Evolutionary conservation across 257 asterid species (phyloP).

Genomic region (Scutellaria galericulata): DNA sequence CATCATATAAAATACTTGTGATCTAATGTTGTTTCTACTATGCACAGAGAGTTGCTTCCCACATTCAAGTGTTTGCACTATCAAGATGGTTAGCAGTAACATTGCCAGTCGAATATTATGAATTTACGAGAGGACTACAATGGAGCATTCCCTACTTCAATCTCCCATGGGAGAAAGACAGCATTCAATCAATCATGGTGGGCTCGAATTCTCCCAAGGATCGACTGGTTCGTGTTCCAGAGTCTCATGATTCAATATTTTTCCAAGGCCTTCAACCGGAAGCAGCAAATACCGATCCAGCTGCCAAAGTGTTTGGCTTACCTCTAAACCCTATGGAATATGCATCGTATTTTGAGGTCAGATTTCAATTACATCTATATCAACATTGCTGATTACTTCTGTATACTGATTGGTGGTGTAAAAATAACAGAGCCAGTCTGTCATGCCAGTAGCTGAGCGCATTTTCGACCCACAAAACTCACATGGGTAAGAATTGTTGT

Average conservation of each 20-base stretch:
- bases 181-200: conserved; percentile 44
- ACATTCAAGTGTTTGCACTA: conserved; percentile 82
- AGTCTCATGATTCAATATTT: conserved; percentile 44
- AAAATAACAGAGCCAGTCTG: conserved; percentile 58
- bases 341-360: conserved; percentile 76
- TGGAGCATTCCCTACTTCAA: conserved; percentile 92
- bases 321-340: conserved; percentile 83
- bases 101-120: conserved; percentile 84
- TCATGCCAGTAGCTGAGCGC: conserved; percentile 77
- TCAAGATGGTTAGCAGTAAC: conserved; percentile 78
- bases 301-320: conserved; percentile 58
- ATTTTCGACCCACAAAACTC: conserved; percentile 74
- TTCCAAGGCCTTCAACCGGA: conserved; percentile 44
- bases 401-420: conserved; percentile 36
- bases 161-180: conserved; percentile 84
- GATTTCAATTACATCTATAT: conserved; percentile 10
- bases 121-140: conserved; percentile 75
- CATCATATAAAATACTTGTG: background rate
- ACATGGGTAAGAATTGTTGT: conserved; percentile 60
- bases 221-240: conserved; percentile 44
- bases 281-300: conserved; percentile 43
- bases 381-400: background rate
- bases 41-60: conserved; percentile 82
- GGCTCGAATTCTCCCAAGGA: conserved; percentile 62
- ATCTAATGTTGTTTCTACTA: conserved; percentile 20